Percentiles rank a stretch among this genome's conserved stretches.
Evolutionary conservation across 495 filamentous ascomycete species (phyloP).

Genomic region (Tuber calosporum): DNA sequence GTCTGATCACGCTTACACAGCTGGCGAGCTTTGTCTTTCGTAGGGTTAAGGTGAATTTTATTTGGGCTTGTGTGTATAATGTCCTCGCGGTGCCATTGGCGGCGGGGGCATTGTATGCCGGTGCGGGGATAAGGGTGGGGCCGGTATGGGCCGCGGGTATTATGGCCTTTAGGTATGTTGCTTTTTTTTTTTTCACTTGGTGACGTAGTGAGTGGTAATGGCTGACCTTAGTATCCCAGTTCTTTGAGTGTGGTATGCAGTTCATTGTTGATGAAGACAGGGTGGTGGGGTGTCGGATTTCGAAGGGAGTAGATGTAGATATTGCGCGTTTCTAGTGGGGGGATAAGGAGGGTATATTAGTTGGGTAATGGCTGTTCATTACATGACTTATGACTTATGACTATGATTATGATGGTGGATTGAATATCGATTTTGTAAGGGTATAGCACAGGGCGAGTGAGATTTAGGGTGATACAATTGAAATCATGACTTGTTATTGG

Average conservation of each 20-base stretch:
- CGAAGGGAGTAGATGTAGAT: conserved; percentile 19
- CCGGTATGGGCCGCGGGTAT: conserved; percentile 52
- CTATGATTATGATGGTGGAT: background rate
- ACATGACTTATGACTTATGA: background rate
- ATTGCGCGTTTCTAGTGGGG: background rate
- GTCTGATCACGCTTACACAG: conserved; percentile 63
- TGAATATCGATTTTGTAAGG: background rate
- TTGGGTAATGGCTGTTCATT: background rate
- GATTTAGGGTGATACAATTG: background rate
- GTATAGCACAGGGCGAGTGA: background rate
- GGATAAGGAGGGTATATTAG: background rate
- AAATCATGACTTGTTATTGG: background rate
- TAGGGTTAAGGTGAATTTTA: conserved; percentile 76
- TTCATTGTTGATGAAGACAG: conserved; percentile 55
- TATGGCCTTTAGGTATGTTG: conserved; percentile 64
- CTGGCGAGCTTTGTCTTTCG: conserved; percentile 64
- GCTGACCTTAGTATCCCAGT: background rate
- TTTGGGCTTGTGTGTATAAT: conserved; percentile 79
- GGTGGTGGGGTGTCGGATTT: conserved; percentile 47
- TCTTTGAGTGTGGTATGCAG: conserved; percentile 67
- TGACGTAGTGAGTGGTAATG: background rate
- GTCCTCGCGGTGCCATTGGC: conserved; percentile 65
- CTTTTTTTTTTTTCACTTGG: background rate
- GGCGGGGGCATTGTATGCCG: conserved; percentile 67
- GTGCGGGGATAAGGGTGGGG: conserved; percentile 6